These are phyloP conservation scores for Rhizopogon rudus DNA, from an alignment of 768 basidiomycete species.

Conservation along the genomic window DNA sequence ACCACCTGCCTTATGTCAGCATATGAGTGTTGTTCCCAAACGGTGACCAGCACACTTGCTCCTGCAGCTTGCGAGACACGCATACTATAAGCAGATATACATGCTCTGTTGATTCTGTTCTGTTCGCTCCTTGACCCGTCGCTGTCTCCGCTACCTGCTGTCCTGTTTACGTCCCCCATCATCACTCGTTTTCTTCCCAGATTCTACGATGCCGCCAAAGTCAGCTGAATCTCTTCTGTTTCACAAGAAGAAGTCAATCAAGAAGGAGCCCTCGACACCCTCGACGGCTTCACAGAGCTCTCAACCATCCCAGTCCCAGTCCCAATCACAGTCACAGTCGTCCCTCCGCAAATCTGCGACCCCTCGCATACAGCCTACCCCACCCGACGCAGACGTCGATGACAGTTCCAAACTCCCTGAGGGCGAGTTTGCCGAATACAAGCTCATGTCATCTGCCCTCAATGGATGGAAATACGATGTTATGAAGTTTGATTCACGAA, in stretches of 20 bases:
- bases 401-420: slow-evolving; percentile 55
- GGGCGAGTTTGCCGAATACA: slow-evolving; percentile 69
- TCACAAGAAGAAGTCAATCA: slow-evolving; percentile 48
- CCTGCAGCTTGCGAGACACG: not conserved
- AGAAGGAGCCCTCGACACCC: slow-evolving; percentile 14
- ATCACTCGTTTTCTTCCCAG: not conserved
- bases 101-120: not conserved
- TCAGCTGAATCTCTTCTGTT: slow-evolving; percentile 51
- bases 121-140: not conserved
- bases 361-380: slow-evolving; percentile 36
- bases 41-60: not conserved
- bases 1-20: not conserved
- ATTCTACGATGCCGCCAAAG: slow-evolving; percentile 22
- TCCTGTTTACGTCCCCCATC: not conserved
- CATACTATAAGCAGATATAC: not conserved
- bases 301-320: slow-evolving; percentile 5
- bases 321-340: not conserved
- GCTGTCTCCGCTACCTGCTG: not conserved
- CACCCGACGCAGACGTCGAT: slow-evolving; percentile 39
- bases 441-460: slow-evolving; percentile 71
- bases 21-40: not conserved
- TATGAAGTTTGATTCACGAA: slow-evolving; percentile 84
- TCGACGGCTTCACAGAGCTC: slow-evolving; percentile 10
- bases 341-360: slow-evolving; percentile 33
- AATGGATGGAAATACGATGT: slow-evolving; percentile 91